These are phyloP conservation scores for Sutorius eximius DNA, from an alignment of 1,284 basidiomycete species.

Conservation along the genomic window DNA sequence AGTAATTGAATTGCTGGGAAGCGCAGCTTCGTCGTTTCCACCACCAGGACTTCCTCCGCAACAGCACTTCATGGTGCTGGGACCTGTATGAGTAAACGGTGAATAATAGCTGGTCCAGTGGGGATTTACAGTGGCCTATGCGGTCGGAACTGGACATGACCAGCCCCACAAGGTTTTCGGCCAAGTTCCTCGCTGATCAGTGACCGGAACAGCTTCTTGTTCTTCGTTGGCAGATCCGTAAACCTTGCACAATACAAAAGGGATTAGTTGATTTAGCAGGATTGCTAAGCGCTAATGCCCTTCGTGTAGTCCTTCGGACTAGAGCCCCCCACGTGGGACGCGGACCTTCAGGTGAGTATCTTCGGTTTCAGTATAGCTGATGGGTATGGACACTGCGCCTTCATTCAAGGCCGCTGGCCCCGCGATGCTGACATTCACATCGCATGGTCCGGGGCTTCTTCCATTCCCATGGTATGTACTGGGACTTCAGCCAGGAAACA, in stretches of 20 bases:
- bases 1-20: conserved; percentile 19
- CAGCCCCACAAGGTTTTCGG: not conserved
- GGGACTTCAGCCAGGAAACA: conserved; percentile 30
- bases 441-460: conserved; percentile 43
- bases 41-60: conserved; percentile 7
- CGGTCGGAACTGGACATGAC: not conserved
- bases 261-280: conserved; percentile 2
- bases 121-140: not conserved
- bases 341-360: conserved; percentile 8
- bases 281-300: not conserved
- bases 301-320: conserved; percentile 9
- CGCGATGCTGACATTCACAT: conserved; percentile 27
- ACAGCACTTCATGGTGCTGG: conserved; percentile 3
- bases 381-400: not conserved
- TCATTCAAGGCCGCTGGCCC: conserved; percentile 19
- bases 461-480: conserved; percentile 50
- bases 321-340: not conserved
- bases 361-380: not conserved
- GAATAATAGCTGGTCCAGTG: not conserved
- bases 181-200: not conserved
- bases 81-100: conserved; percentile 9
- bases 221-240: conserved; percentile 5
- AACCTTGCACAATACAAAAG: not conserved
- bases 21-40: conserved; percentile 17
- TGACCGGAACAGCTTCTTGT: conserved; percentile 2